Evolutionary conservation across 345 rosid genomes (phyloP).

Genomic region (Nasturtium officinale): DNA sequence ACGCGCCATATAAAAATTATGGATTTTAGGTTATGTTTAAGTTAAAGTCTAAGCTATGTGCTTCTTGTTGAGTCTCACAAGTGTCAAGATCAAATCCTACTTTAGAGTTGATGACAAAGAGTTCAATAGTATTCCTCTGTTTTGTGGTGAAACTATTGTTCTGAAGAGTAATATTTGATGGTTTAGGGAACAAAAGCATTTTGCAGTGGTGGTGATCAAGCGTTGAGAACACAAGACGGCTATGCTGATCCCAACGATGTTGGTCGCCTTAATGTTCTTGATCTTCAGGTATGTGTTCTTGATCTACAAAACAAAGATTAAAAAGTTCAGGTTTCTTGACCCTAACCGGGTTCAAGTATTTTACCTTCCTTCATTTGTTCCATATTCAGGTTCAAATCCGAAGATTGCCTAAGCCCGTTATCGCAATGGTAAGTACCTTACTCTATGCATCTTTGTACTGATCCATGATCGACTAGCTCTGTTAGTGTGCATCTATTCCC

Average conservation of each 20-base stretch:
- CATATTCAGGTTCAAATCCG: conserved; percentile 76
- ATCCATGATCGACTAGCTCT: background rate
- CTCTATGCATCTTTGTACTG: conserved; percentile 19
- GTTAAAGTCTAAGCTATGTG: background rate
- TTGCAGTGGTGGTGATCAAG: conserved; percentile 94
- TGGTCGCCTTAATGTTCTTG: conserved; percentile 81
- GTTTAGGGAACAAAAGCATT: conserved; percentile 85
- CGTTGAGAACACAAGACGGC: conserved; percentile 70
- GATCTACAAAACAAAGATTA: conserved; percentile 5
- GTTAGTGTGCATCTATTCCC: conserved; percentile 12
- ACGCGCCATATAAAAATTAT: background rate
- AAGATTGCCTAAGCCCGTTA: conserved; percentile 92
- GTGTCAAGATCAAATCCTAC: background rate
- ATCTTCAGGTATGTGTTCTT: conserved; percentile 64
- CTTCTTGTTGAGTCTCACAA: conserved; percentile 11
- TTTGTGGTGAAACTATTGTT: conserved; percentile 7
- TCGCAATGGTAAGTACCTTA: conserved; percentile 73
- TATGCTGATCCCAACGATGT: conserved; percentile 74
- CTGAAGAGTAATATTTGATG: conserved; percentile 15
- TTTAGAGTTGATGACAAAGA: conserved; percentile 15
- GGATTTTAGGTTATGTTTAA: background rate
- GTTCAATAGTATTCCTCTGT: background rate
- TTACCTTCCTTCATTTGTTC: conserved; percentile 10
- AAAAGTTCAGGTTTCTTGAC: background rate
- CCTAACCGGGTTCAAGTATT: background rate